phyloP scores from a whole-genome alignment of 352 stramenopile species.

The Phytopythium oedochilum region DNA sequence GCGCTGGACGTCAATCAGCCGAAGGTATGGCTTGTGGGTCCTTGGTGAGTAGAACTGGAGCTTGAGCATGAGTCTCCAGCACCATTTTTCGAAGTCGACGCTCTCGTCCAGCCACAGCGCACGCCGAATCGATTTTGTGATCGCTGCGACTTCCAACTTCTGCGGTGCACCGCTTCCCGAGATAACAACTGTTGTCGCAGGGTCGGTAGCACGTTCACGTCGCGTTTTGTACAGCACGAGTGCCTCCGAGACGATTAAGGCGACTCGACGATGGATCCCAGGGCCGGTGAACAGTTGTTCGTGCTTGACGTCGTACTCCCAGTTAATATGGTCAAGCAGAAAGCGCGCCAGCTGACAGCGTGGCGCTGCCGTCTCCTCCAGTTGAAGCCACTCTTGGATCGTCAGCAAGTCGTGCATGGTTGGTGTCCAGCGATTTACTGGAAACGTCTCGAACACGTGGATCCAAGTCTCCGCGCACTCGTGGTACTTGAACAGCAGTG shows the following conservation, averaged over 20 bases:
- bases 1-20: constrained; percentile 65
- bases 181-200: constrained; percentile 29
- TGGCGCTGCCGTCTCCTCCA: constrained; percentile 62
- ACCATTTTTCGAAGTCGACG: constrained; percentile 82
- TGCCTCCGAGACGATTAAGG: constrained; percentile 72
- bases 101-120: constrained; percentile 57
- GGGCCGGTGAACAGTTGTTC: constrained; percentile 58
- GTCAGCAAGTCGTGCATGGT: constrained; percentile 56
- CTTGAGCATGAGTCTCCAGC: constrained; percentile 81
- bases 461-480: constrained; percentile 77
- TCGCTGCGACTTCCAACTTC: constrained; percentile 45
- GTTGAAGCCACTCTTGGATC: constrained; percentile 76
- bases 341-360: constrained; percentile 67
- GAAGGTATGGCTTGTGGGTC: constrained; percentile 58
- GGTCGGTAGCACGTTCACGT: constrained; percentile 30
- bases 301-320: constrained; percentile 71
- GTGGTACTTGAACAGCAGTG: constrained; percentile 72
- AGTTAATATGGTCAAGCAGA: constrained; percentile 81
- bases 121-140: constrained; percentile 72
- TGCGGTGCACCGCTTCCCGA: constrained; percentile 43
- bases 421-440: constrained; percentile 79
- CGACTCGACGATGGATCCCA: constrained; percentile 73
- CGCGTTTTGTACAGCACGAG: constrained; percentile 63
- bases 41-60: constrained; percentile 76
- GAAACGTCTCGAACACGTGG: constrained; percentile 82